Base-by-base conservation (phyloP, 257 asterid species). In the Cinchona pubescens region DNA sequence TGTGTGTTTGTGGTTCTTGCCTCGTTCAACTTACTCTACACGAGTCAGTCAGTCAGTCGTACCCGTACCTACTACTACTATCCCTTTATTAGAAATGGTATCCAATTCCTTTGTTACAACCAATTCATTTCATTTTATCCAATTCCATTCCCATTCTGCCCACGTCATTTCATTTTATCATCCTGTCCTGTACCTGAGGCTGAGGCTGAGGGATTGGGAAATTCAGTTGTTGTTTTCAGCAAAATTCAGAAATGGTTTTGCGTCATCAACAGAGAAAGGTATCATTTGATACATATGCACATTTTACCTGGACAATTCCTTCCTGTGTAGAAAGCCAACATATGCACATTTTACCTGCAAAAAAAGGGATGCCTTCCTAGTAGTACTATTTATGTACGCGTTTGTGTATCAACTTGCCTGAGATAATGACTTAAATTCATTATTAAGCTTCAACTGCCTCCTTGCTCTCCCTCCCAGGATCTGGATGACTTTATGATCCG, bases 401-500 rank as follows among this genome's bases (percentile, higher is more conserved):
- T 5, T 40, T 40, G 45, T 62, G 45, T 60, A n/a, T 40, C 46
- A 7, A 32, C 46, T 69, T 11, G 27, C 37, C 35, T 13, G n/a
- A n/a, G n/a, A n/a, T n/a, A n/a, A n/a, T n/a, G n/a, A n/a, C 53
- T 58, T 46, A 4, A 56, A 19, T 11, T 25, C 18, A 35, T 56
- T 8, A 34, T 58, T 72, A 40, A 40, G 45, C 45, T 40, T 40
- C 7, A 16, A 32, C 4, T 61, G 63, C 56, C 43, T 78, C 30
- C 56, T 63, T 66, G 42, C 21, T 40, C 66, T 76, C 70, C 78
- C 66, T 76, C 70, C 78, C 88, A 94, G 96, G 96, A 87, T 66
- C 79, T 79, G 68, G 96, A 94, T 80, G 97, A 94, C 70, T 75
- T 83, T 63, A 90, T 85, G 97, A 74, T 94, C 75, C 86, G 96